Conservation (phyloP, 2,329 filamentous ascomycete species). For the Endocalyx cinctus region DNA sequence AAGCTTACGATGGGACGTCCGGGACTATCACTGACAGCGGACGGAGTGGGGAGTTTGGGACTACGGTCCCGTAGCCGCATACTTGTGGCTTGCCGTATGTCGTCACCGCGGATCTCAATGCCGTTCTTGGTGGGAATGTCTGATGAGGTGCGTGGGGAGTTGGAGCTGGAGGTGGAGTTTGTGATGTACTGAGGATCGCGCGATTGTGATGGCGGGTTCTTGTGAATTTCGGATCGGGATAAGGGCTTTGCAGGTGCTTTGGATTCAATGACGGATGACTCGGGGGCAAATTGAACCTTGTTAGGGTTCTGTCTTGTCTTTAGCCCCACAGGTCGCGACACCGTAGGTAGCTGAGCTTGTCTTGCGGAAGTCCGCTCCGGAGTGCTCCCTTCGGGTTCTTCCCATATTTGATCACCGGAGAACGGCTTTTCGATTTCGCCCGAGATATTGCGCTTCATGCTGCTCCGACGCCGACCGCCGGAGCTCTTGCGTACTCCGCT, state of each 20-base stretch:
- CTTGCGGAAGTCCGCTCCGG: constrained; percentile 23
- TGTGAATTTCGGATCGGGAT: constrained; percentile 69
- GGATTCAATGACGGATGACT: constrained; percentile 29
- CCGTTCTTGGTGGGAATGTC: constrained; percentile 65
- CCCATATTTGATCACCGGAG: constrained; percentile 79
- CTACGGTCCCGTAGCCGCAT: constrained; percentile 85
- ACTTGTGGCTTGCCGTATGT: constrained; percentile 85
- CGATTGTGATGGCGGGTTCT: constrained; percentile 78
- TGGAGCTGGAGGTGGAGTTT: constrained; percentile 47
- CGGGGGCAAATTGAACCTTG: constrained; percentile 51
- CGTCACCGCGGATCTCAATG: constrained; percentile 77
- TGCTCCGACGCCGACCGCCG: constrained; percentile 54
- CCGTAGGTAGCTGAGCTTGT: constrained; percentile 14
- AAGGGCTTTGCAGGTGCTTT: constrained; percentile 37
- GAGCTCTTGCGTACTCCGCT: constrained; percentile 30
- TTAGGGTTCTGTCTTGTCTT: constrained; percentile 64
- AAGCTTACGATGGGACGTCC: constrained; percentile 97
- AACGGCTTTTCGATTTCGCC: constrained; percentile 64
- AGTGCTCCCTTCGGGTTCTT: constrained; percentile 65
- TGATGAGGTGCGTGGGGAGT: constrained; percentile 30
- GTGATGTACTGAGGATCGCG: constrained; percentile 74
- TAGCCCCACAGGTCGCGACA: constrained; percentile 45
- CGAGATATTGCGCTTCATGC: constrained; percentile 65
- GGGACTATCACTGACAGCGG: constrained; percentile 83
- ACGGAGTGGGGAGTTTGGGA: constrained; percentile 79